These are phyloP conservation scores for Kazachstania bromeliacearum DNA, from an alignment of 805 yeast species.

Conservation along the genomic window DNA sequence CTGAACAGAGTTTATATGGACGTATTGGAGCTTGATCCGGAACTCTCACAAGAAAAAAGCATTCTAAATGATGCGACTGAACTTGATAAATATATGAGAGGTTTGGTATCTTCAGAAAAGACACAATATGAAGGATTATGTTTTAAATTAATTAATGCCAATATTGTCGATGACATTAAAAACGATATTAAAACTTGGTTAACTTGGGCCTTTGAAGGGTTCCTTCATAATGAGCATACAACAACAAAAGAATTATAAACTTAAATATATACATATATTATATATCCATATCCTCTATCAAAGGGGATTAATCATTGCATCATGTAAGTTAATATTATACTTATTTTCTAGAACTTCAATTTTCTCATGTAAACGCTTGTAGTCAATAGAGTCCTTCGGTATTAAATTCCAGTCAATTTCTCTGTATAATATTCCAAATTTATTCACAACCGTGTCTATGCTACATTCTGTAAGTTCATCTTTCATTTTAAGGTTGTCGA, in stretches of 20 bases:
- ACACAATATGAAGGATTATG: conserved; percentile 15
- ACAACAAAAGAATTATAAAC: not conserved
- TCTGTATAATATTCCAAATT: conserved; percentile 9
- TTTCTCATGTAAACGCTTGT: conserved; percentile 4
- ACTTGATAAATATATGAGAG: conserved; percentile 12
- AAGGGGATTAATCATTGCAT: too few relatives aligned
- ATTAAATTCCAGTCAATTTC: conserved; percentile 17
- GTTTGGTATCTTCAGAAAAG: conserved; percentile 9
- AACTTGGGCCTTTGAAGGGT: conserved; percentile 11
- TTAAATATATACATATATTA: not conserved
- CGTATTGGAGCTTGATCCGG: conserved; percentile 7
- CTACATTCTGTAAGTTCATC: conserved; percentile 10
- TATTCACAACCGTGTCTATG: conserved; percentile 8
- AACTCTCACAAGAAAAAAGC: not conserved
- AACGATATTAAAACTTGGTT: conserved; percentile 13
- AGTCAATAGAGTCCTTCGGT: conserved; percentile 11
- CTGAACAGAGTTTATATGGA: conserved; percentile 12
- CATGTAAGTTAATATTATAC: not conserved
- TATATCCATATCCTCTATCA: too few relatives aligned
- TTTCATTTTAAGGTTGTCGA: conserved; percentile 6
- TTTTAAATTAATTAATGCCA: conserved; percentile 10
- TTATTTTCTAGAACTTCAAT: conserved; percentile 1
- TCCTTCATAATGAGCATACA: not conserved
- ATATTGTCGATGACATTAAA: conserved; percentile 8
- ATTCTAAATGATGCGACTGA: conserved; percentile 8